These are phyloP conservation scores for Aspergillus carbonarius DNA, from an alignment of 2,329 filamentous ascomycete species.

Conservation along the genomic window DNA sequence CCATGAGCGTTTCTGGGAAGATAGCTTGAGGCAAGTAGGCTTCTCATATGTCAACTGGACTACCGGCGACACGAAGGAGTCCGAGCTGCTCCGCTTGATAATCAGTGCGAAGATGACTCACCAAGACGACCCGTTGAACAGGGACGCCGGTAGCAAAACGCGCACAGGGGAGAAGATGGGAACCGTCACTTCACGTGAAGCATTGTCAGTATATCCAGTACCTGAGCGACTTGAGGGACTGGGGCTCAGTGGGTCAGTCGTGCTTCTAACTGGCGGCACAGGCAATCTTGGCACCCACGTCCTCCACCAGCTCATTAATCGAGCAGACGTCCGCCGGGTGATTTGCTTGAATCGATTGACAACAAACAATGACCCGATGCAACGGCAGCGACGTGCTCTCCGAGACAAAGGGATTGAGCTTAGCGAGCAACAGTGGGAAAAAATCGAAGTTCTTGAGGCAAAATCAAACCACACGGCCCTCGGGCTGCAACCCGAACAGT, in stretches of 20 bases:
- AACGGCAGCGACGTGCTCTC: background rate
- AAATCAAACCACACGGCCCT: background rate
- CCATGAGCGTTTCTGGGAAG: background rate
- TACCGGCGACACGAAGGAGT: background rate
- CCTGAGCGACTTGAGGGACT: background rate
- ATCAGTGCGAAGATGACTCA: background rate
- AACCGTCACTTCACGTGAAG: background rate
- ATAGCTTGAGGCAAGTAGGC: background rate
- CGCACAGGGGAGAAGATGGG: background rate
- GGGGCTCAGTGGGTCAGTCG: background rate
- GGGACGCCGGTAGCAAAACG: background rate
- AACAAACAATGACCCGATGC: background rate
- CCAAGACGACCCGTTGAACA: background rate
- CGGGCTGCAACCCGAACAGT: background rate
- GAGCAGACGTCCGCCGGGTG: background rate
- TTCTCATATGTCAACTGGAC: constrained; percentile 7
- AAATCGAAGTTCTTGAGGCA: background rate
- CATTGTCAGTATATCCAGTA: background rate
- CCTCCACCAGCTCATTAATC: background rate
- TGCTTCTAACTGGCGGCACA: background rate
- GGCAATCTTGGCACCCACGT: background rate
- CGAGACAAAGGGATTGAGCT: background rate
- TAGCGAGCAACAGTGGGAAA: background rate
- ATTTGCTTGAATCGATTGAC: background rate
- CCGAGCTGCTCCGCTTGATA: background rate